Conservation (phyloP, 2,329 filamentous ascomycete species). For the Fusarium redolens region DNA sequence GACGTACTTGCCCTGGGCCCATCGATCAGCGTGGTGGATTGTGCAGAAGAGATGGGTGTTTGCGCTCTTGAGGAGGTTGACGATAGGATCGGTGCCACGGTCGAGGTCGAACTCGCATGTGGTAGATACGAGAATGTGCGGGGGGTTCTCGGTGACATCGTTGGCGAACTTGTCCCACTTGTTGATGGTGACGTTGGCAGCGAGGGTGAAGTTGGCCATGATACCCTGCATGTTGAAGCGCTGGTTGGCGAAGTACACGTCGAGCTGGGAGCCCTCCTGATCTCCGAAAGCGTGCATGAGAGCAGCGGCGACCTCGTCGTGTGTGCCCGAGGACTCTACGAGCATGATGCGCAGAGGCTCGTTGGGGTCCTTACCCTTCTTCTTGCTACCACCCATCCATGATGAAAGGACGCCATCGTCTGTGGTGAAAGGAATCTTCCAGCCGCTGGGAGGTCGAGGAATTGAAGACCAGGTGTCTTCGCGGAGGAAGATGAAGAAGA, state of each 20-base stretch:
- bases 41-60: constrained; percentile 45
- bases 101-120: constrained; percentile 46
- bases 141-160: constrained; percentile 22
- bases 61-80: constrained; percentile 34
- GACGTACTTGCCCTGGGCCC: constrained; percentile 38
- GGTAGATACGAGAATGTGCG: constrained; percentile 45
- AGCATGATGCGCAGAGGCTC: constrained; percentile 42
- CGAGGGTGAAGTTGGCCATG: constrained; percentile 41
- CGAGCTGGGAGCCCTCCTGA: constrained; percentile 35
- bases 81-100: constrained; percentile 24
- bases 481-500: constrained; percentile 35
- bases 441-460: constrained; percentile 31
- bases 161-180: constrained; percentile 30
- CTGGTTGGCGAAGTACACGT: constrained; percentile 39
- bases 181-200: constrained; percentile 30
- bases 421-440: constrained; percentile 42
- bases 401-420: constrained; percentile 40
- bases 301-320: constrained; percentile 45
- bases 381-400: constrained; percentile 25
- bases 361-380: constrained; percentile 16
- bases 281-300: constrained; percentile 43
- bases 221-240: constrained; percentile 45
- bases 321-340: constrained; percentile 43
- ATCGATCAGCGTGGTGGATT: constrained; percentile 45
- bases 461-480: constrained; percentile 40